Evolutionary conservation across 805 yeast species (phyloP).

Genomic region (Kodamaea laetipori): DNA sequence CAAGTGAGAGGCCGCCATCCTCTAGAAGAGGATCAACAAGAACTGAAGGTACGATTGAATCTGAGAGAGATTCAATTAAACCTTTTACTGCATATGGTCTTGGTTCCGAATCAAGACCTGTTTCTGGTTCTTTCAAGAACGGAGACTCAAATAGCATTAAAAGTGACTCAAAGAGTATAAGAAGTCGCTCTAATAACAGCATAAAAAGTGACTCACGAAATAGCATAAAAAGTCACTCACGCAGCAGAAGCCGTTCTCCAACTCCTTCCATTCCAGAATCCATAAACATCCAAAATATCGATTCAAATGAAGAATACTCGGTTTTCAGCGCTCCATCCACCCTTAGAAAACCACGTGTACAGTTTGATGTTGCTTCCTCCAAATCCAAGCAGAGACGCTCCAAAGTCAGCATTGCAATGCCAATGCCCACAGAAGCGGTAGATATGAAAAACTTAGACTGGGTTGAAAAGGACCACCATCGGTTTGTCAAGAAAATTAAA

Average conservation of each 20-base stretch:
- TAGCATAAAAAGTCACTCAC: too few species aligned
- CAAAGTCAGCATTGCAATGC: conserved; percentile 15
- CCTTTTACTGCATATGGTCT: too few species aligned
- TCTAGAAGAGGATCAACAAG: background rate
- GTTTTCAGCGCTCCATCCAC: background rate
- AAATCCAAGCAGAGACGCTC: conserved; percentile 2
- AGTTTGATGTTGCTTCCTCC: background rate
- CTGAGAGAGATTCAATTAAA: background rate
- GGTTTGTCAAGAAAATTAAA: conserved; percentile 21
- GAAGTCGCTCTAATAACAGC: too few species aligned
- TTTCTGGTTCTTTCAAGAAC: too few species aligned
- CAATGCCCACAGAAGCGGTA: conserved; percentile 25
- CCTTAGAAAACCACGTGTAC: background rate
- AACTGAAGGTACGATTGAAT: background rate
- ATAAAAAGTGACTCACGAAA: too few species aligned
- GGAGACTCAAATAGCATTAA: too few species aligned
- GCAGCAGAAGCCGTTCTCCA: background rate
- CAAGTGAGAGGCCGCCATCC: too few species aligned
- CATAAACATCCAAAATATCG: background rate
- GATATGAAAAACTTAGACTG: conserved; percentile 12
- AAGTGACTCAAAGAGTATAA: too few species aligned
- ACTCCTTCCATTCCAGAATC: background rate
- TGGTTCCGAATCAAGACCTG: too few species aligned
- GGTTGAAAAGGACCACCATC: conserved; percentile 20
- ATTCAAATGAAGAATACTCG: background rate